phyloP scores from a whole-genome alignment of 768 basidiomycete genomes.

The Tulasnella calospora region DNA sequence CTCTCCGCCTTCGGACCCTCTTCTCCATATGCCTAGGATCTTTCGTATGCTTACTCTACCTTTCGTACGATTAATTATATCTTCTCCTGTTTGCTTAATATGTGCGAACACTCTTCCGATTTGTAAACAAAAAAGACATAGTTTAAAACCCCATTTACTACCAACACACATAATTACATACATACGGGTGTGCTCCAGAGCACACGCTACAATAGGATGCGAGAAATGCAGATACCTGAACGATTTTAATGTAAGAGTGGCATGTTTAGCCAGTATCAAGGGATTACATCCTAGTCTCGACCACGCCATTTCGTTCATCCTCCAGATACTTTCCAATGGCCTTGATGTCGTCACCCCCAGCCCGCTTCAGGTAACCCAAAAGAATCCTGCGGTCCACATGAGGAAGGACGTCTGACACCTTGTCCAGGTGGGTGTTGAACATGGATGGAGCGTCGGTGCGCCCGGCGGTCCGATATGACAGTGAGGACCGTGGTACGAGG shows the following conservation, averaged over 20 bases:
- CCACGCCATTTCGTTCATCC: conserved; percentile 21
- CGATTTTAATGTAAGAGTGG: background rate
- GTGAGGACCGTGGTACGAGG: conserved; percentile 4
- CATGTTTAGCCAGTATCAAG: background rate
- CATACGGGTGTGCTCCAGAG: conserved; percentile 4
- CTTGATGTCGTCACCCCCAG: conserved; percentile 16
- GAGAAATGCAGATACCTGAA: background rate
- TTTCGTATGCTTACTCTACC: background rate
- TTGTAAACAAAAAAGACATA: background rate
- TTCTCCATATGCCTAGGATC: background rate
- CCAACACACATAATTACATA: conserved; percentile 3
- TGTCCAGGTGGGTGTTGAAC: conserved; percentile 20
- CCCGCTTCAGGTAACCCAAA: conserved; percentile 14
- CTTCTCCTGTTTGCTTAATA: background rate
- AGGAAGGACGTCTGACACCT: conserved; percentile 18
- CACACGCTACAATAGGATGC: background rate
- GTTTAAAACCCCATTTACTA: background rate
- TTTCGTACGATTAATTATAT: background rate
- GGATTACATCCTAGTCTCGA: background rate
- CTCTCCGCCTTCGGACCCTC: background rate
- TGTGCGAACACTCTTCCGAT: background rate
- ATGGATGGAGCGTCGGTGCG: background rate
- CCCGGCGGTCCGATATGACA: conserved; percentile 6
- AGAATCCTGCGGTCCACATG: conserved; percentile 18
- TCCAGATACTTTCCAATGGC: conserved; percentile 20